Percentiles rank a stretch among this genome's conserved stretches.
Conservation (phyloP, 1,139 yeast genomes). For the Geotrichum macrosporum region DNA sequence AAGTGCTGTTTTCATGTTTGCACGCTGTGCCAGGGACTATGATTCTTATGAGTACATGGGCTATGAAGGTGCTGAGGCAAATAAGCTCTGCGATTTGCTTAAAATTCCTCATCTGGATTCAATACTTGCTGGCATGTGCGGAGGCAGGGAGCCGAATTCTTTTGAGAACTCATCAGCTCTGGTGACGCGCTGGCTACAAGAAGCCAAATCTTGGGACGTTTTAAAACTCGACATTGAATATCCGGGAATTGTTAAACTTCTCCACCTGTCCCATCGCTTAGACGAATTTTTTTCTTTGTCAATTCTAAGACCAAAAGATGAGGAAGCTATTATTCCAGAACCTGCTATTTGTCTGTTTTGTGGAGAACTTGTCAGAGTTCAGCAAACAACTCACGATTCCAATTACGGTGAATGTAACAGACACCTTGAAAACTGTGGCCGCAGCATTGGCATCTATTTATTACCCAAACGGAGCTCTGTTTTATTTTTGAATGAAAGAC, state of each 20-base stretch:
- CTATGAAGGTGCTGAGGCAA: conserved; percentile 47
- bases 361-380: conserved; percentile 64
- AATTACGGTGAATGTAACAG: conserved; percentile 38
- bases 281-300: conserved; percentile 55
- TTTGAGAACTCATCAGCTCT: conserved; percentile 6
- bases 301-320: conserved; percentile 29
- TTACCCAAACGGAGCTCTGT: conserved; percentile 73
- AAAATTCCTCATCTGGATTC: conserved; percentile 45
- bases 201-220: conserved; percentile 7
- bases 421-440: conserved; percentile 47
- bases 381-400: conserved; percentile 50
- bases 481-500: conserved; percentile 53
- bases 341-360: conserved; percentile 89
- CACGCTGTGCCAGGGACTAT: conserved; percentile 54
- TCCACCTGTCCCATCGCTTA: conserved; percentile 60
- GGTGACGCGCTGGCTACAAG: conserved; percentile 7
- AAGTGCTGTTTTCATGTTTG: conserved; percentile 55
- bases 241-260: conserved; percentile 60
- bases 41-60: conserved; percentile 40
- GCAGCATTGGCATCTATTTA: conserved; percentile 70
- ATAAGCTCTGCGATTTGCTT: conserved; percentile 52
- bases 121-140: conserved; percentile 27
- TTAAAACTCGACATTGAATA: conserved; percentile 44
- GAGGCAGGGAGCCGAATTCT: conserved; percentile 10
- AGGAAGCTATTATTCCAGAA: conserved; percentile 43